A percentile compares a stretch with the other conserved stretches of the same genome.
Conservation (phyloP, 257 asterid genomes). For the Solanum infundibuliforme region DNA sequence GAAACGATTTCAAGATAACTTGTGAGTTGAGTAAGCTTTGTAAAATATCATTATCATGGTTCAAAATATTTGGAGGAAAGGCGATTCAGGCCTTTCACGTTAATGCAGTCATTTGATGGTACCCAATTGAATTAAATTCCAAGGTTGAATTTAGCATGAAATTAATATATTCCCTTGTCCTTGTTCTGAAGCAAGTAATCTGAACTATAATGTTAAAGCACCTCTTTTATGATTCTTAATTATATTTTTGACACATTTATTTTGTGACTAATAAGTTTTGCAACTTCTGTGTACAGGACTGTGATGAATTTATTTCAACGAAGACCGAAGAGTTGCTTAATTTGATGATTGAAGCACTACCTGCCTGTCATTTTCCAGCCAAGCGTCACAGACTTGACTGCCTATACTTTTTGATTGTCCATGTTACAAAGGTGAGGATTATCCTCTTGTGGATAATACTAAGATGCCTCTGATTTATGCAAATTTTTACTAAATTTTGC, state of each 20-base stretch:
- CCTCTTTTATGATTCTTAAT: background rate
- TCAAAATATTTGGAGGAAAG: background rate
- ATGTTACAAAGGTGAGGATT: slow-evolving; percentile 56
- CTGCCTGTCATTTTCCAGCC: slow-evolving; percentile 86
- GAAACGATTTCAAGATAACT: background rate
- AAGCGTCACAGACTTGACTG: slow-evolving; percentile 88
- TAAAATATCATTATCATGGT: background rate
- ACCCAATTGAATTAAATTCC: background rate
- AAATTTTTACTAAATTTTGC: background rate
- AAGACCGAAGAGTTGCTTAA: slow-evolving; percentile 48
- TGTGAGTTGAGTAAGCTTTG: background rate
- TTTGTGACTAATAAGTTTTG: background rate
- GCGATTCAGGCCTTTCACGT: background rate
- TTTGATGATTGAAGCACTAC: slow-evolving; percentile 81
- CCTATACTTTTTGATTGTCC: slow-evolving; percentile 63
- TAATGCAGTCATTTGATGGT: background rate
- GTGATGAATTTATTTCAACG: slow-evolving; percentile 52
- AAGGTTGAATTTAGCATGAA: background rate
- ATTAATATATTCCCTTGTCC: background rate
- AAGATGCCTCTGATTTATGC: background rate
- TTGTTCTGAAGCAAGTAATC: background rate
- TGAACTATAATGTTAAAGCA: background rate
- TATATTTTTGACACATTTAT: background rate
- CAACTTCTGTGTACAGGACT: slow-evolving; percentile 28
- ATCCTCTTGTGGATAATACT: background rate